These are phyloP conservation scores for Aspergillus awamori DNA, from an alignment of 2,329 filamentous ascomycete species.

Conservation along the genomic window DNA sequence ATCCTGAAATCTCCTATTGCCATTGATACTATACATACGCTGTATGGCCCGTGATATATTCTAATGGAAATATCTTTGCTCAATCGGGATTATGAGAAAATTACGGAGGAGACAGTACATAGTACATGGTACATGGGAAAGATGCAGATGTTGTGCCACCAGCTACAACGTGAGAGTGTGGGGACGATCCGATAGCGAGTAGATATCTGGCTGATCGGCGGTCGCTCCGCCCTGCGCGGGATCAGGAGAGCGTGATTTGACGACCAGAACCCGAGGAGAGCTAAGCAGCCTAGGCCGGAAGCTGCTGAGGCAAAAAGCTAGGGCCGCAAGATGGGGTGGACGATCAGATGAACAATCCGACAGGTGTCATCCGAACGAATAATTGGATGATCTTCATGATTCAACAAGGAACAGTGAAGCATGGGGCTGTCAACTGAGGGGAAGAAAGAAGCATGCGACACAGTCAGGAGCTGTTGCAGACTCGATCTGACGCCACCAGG, in stretches of 20 bases:
- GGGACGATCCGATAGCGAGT: slow-evolving; percentile 2
- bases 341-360: slow-evolving; percentile 17
- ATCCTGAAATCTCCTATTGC: neutral
- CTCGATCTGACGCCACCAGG: slow-evolving; percentile 13
- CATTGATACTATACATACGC: neutral
- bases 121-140: neutral
- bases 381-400: neutral
- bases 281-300: neutral
- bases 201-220: slow-evolving; percentile 10
- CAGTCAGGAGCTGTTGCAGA: slow-evolving; percentile 6
- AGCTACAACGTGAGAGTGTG: slow-evolving; percentile 5
- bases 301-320: neutral
- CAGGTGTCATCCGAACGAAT: slow-evolving; percentile 10
- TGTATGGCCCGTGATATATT: neutral
- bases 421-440: slow-evolving; percentile 1
- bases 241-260: slow-evolving; percentile 14
- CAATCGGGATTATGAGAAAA: too few relatives aligned
- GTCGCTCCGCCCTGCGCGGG: slow-evolving; percentile 7
- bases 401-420: neutral
- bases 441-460: neutral
- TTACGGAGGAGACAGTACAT: neutral
- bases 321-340: neutral
- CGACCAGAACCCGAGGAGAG: neutral
- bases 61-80: too few relatives aligned
- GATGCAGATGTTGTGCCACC: neutral